phyloP scores from a whole-genome alignment of 176 grass and related monocot species.

The Oryza glaberrima region DNA sequence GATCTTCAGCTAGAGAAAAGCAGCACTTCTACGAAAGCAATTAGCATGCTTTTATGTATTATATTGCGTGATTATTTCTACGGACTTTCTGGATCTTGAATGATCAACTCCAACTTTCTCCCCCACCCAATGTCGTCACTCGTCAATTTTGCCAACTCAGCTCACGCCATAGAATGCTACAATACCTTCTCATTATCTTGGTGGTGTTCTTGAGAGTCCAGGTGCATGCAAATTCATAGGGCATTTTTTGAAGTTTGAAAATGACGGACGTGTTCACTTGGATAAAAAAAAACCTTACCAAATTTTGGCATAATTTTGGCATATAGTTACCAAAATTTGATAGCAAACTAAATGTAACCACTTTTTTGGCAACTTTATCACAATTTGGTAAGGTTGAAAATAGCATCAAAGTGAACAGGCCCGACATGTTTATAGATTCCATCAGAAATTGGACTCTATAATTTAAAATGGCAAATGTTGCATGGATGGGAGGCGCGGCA shows the following conservation, averaged over 20 bases:
- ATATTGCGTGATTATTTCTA: background rate
- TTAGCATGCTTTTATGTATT: background rate
- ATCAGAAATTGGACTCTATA: background rate
- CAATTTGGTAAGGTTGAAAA: no score
- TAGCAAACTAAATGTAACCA: no score
- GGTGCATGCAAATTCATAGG: background rate
- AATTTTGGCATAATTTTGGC: no score
- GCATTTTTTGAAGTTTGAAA: no score
- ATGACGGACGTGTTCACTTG: background rate
- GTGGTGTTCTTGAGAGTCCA: background rate
- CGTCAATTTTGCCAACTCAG: background rate
- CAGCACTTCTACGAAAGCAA: background rate
- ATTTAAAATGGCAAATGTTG: background rate
- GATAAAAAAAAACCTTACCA: no score
- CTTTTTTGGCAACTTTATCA: no score
- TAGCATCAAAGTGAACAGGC: no score
- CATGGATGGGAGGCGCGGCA: background rate
- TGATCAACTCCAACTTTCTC: background rate
- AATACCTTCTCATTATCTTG: background rate
- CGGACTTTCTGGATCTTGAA: background rate
- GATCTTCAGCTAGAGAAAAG: background rate
- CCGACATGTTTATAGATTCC: background rate
- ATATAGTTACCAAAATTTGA: no score
- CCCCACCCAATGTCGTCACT: background rate
- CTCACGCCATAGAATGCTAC: background rate